Evolutionary conservation across 2,329 filamentous ascomycete species (phyloP).

Genomic region (Trichoderma sp.): DNA sequence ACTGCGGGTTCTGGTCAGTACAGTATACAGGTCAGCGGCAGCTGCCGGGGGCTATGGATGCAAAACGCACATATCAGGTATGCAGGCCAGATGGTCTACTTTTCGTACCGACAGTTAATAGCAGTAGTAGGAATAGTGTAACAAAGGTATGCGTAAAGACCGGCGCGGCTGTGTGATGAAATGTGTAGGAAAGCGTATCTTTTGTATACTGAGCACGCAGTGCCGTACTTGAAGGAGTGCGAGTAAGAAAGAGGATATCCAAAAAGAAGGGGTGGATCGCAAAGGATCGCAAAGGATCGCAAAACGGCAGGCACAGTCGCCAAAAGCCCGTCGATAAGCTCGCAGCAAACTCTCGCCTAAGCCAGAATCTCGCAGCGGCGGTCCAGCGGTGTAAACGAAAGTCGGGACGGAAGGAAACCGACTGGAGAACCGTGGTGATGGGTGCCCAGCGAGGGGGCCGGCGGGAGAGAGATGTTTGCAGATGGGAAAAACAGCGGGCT

Average conservation of each 20-base stretch:
- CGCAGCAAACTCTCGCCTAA: background rate
- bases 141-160: background rate
- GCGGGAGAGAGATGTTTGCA: background rate
- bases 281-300: background rate
- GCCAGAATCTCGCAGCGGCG: conserved; percentile 11
- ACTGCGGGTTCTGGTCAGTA: conserved; percentile 4
- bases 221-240: background rate
- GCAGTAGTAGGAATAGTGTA: background rate
- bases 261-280: background rate
- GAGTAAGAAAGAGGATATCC: background rate
- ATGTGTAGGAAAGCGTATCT: background rate
- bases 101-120: background rate
- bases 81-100: background rate
- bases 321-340: background rate
- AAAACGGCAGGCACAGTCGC: background rate
- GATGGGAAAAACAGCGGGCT: background rate
- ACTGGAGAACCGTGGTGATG: conserved; percentile 9
- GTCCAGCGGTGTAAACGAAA: conserved; percentile 1
- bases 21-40: background rate
- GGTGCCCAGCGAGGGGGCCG: background rate
- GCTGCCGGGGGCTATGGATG: background rate
- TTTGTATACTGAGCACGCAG: background rate
- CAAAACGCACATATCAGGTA: background rate
- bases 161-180: background rate
- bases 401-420: background rate